Base-by-base conservation (phyloP, 805 yeast genomes). In the Ogataea corticis region DNA sequence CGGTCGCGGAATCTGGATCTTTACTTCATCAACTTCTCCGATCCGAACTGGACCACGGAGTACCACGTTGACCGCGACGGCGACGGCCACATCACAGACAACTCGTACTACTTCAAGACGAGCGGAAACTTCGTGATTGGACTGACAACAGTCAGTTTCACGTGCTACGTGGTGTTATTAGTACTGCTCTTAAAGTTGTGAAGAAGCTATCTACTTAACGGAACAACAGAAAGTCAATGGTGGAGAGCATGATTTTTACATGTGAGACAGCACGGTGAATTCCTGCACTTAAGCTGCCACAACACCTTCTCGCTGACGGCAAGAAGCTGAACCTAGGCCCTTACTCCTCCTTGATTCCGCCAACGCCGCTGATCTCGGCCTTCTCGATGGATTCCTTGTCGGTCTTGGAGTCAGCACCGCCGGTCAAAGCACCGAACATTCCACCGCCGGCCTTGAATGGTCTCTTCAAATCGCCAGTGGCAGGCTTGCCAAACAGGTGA, bases 391-490 rank as follows among this genome's bases (percentile, higher is more conserved):
- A 73, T 59, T 87, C 87, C 76, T 89, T 89, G 71, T 90, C 97
- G 52, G 94, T 87, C 73, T 83, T 82, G 58, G 79, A 73, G 37
- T 75, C 85, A 44, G 56, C 64, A 28, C 46, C 55, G 46, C 65
- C 66, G 35, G 59, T 62, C 50, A 55, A 57, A 52, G 56, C 78
- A 49, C 91, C 88, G 56, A 89, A 81, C 72, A 92, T 67, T 38
- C 92, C 82, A 29, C 59, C 61, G 42, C 90, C 81, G 48, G 91
- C 82, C 76, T 87, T 87, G 83, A 94, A 94, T 38, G 99, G 99
- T 76, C 99, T 87, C 80, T 89, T 88, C 70, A 90, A 81, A 59
- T 87, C 96, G 56, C 97, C 97, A 40, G 78, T 59, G 19, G 97
- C 94, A 32, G 91, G 79, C 61, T 79, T 73, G 56, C 90, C 90